phyloP scores from a whole-genome alignment of 805 yeast genomes.

The Saccharomyces eubayanus region DNA sequence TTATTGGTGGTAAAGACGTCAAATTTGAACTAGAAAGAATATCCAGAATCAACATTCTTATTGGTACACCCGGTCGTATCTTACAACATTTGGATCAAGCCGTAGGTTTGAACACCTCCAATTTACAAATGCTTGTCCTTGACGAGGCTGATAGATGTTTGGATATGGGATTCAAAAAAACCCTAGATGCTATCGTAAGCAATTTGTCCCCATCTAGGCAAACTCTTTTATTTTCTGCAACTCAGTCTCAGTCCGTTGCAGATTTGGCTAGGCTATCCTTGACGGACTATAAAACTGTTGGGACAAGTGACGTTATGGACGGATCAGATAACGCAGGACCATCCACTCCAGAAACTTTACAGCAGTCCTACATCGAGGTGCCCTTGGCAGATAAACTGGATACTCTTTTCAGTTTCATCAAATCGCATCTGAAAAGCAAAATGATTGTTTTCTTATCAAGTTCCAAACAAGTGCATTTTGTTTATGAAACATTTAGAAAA shows the following conservation, averaged over 20 bases:
- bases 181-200: conserved; percentile 69
- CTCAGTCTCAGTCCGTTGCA: conserved; percentile 73
- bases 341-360: conserved; percentile 74
- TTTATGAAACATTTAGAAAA: conserved; percentile 77
- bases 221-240: conserved; percentile 78
- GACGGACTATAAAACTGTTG: conserved; percentile 40
- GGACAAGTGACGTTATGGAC: conserved; percentile 31
- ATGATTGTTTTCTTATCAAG: conserved; percentile 79
- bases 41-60: conserved; percentile 66
- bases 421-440: conserved; percentile 71
- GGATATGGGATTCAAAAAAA: conserved; percentile 86
- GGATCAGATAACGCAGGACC: conserved; percentile 51
- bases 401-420: conserved; percentile 75
- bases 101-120: conserved; percentile 64
- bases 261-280: conserved; percentile 69
- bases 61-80: conserved; percentile 88
- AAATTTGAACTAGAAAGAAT: conserved; percentile 74
- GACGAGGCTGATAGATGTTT: conserved; percentile 91
- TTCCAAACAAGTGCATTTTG: conserved; percentile 84
- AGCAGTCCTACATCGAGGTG: conserved; percentile 71
- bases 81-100: conserved; percentile 89
- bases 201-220: conserved; percentile 77
- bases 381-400: conserved; percentile 77
- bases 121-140: conserved; percentile 67
- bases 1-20: conserved; percentile 89